A percentile compares a stretch with the other conserved stretches of the same genome.
These are phyloP conservation scores for Puccinia triticina DNA, from an alignment of 1,284 basidiomycete species.

Conservation along the genomic window DNA sequence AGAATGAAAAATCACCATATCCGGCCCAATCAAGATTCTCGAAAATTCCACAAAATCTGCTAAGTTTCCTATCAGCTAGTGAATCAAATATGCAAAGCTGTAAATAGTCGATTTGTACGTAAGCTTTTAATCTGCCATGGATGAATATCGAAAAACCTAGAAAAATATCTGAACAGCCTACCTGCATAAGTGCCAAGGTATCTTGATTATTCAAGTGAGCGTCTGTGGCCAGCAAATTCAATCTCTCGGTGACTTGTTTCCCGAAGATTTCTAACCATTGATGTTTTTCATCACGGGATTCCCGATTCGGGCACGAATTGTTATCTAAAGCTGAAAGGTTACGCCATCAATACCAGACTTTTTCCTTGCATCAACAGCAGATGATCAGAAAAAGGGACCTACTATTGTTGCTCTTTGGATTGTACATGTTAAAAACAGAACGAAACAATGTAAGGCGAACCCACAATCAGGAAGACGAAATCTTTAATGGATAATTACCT, in stretches of 20 bases:
- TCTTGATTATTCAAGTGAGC: conserved; percentile 9
- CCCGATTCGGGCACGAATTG: conserved; percentile 39
- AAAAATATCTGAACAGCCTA: not conserved
- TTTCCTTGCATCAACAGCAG: not conserved
- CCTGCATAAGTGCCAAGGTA: conserved; percentile 40
- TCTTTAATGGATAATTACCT: conserved; percentile 11
- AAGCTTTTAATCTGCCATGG: not conserved
- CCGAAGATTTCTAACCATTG: conserved; percentile 26
- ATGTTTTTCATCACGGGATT: not conserved
- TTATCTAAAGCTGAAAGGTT: conserved; percentile 36
- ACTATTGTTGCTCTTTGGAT: conserved; percentile 31
- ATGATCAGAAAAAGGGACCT: not conserved
- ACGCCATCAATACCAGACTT: not conserved
- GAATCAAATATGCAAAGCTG: conserved; percentile 45
- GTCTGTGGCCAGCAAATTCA: conserved; percentile 19
- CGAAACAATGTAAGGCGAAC: not conserved
- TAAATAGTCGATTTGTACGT: too few relatives aligned
- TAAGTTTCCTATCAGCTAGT: conserved; percentile 15
- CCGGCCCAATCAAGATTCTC: conserved; percentile 21
- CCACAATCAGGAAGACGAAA: not conserved
- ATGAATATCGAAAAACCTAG: not conserved
- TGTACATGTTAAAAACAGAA: not conserved
- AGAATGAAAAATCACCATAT: conserved; percentile 4
- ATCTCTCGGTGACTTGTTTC: not conserved
- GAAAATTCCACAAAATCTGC: conserved; percentile 34